These are phyloP conservation scores for Solanum aculeatissimum DNA, from an alignment of 305 asterid genomes.

Conservation along the genomic window DNA sequence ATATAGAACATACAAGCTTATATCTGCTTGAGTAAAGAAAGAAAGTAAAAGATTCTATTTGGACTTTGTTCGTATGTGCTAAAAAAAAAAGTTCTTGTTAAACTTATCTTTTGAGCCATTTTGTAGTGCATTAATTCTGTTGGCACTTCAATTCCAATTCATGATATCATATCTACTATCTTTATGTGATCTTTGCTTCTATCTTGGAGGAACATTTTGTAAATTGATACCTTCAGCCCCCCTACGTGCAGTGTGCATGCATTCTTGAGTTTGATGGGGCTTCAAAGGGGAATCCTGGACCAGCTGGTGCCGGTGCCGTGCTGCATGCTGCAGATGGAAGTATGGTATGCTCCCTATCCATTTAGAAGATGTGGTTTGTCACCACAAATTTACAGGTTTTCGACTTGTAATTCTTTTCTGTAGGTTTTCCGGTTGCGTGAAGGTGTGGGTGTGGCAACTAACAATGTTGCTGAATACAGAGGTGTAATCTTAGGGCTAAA, in stretches of 20 bases:
- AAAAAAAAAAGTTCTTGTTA: background rate
- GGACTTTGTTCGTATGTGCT: background rate
- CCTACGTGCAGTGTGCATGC: slow-evolving; percentile 31
- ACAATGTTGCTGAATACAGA: slow-evolving; percentile 87
- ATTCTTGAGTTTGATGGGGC: slow-evolving; percentile 54
- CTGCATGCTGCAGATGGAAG: slow-evolving; percentile 53
- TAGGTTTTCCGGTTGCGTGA: slow-evolving; percentile 83
- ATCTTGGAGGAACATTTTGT: background rate
- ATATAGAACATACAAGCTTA: background rate
- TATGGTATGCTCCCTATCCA: slow-evolving; percentile 20
- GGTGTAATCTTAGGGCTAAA: slow-evolving; percentile 79
- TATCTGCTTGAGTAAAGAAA: background rate
- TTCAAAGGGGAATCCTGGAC: slow-evolving; percentile 62
- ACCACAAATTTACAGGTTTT: background rate
- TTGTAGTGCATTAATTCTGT: background rate
- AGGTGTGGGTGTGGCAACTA: slow-evolving; percentile 91
- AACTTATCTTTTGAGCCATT: background rate
- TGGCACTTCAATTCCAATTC: background rate
- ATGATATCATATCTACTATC: background rate
- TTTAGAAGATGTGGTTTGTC: background rate
- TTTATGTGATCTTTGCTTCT: background rate
- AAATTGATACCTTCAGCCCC: background rate
- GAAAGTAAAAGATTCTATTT: background rate
- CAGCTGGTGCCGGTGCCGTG: slow-evolving; percentile 60
- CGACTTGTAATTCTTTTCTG: background rate